Evolutionary conservation across 2,329 filamentous ascomycete species (phyloP), one percentile per base, ranked within the genome.

Genomic region (Pseudonectria foliicola): DNA sequence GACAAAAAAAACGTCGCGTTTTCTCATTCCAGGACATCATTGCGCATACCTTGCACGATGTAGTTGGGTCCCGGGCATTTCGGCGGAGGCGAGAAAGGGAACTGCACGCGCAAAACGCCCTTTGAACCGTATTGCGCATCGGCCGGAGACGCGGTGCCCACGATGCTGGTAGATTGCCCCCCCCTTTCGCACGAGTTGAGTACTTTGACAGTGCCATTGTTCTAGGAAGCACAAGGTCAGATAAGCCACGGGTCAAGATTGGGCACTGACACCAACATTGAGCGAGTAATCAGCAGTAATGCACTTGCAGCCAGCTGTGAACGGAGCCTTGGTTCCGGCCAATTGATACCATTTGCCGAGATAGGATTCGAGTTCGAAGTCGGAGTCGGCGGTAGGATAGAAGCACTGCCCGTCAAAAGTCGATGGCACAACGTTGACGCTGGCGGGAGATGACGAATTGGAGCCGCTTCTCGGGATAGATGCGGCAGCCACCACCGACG

Each of bases 271-370:
- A 33, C 54, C 37, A 15, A 55, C 54, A n/a, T 57, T 57, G 7
- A 59, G 40, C 8, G 44, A 45, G 31, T 59, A 59, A 30, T 56
- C 45, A 12, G 55, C 55, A 33, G 41, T 50, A 29, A 53, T 55
- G 46, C 55, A 57, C 37, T 57, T 57, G 54, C 55, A 59, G 18
- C 41, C 42, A 4, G 47, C 46, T 10, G 49, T 57, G 37, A 53
- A 59, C 1, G 53, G 55, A 4, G 54, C 52, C 5, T 51, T 29
- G 18, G 54, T 57, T 23, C 55, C 55, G 10, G 55, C 55, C 13
- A 59, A 53, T 43, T 59, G 54, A 32, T 57, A 57, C 55, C 55
- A 57, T 29, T 54, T 51, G 10, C 55, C 55, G 14, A 56, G 52
- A 38, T 59, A 59, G 12, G 52, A 43, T 23, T 48, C 43, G 23